Evolutionary conservation across 352 stramenopile genomes (phyloP), one percentile per base, ranked within the genome.

Genomic region (Elongisporangium prolatum): DNA sequence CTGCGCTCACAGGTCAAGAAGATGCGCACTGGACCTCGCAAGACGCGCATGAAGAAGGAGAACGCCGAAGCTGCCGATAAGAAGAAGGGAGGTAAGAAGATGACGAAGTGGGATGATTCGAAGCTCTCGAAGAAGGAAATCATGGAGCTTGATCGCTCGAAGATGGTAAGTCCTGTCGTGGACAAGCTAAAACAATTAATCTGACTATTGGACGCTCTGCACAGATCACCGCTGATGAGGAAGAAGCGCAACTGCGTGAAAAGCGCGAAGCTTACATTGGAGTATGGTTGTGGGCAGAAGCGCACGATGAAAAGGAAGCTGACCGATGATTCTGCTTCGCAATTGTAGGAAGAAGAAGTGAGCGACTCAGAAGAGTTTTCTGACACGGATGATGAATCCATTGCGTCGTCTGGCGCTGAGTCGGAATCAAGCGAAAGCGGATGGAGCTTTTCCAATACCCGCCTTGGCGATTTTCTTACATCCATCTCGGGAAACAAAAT

Each of bases 401-500:
- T 69, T 2, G 60, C 57, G 14, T 91, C 80, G 5, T 92, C 83
- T 52, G 84, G 81, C 38, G 70, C 75, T 9, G 82, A 95, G 24
- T 91, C 77, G 40, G 81, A 91, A 25, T 68, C 77, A 2, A 85
- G 71, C 57, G 76, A 77, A 25, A 61, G 69, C 21, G 67, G 73
- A 4, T 95, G 86, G 86, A 91, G 71, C 70, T 95, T 93, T 71
- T 80, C 77, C 17, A 89, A 88, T 56, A 92, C 80, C 14, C 80
- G 81, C 57, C 56, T 97, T 44, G 84, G 81, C 17, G 86, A 86
- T 61, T 95, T 96, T 53, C 69, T 97, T 24, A 89, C 72, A 47
- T 70, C 79, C 17, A 74, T 97, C 48, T 91, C 88, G 24, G 87
- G 90, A 16, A 94, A 96, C 68, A 96, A 98, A 72, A 96, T 98